phyloP scores from a whole-genome alignment of 495 filamentous ascomycete genomes.

The Xanthoparmelia taractica region DNA sequence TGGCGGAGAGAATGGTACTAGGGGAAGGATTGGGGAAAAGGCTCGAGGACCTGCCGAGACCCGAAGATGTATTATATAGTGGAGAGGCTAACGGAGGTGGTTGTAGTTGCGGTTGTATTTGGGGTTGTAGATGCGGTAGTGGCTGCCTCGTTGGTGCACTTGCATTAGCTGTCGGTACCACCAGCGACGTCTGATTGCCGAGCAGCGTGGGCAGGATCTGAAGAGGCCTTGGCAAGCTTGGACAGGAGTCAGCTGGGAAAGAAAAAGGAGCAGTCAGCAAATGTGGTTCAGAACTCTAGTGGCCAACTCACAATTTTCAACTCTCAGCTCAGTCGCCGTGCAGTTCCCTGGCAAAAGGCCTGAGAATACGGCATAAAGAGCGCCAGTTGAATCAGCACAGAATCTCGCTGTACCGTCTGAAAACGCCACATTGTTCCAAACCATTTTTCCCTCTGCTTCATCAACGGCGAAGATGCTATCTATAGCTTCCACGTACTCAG shows the following conservation, averaged over 20 bases:
- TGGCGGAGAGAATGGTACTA: background rate
- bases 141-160: background rate
- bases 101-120: background rate
- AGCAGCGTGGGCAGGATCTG: background rate
- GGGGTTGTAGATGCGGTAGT: background rate
- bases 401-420: slow-evolving; percentile 11
- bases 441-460: slow-evolving; percentile 1
- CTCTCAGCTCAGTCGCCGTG: slow-evolving; percentile 8
- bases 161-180: background rate
- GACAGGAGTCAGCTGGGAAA: background rate
- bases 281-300: too few species aligned
- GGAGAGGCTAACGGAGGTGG: background rate
- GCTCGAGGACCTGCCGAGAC: background rate
- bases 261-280: background rate
- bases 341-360: slow-evolving; percentile 12
- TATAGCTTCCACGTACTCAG: slow-evolving; percentile 6
- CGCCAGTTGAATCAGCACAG: slow-evolving; percentile 4
- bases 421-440: slow-evolving; percentile 20
- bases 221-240: background rate
- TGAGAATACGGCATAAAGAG: slow-evolving; percentile 13
- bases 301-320: slow-evolving; percentile 3
- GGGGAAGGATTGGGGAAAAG: background rate
- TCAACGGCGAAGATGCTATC: slow-evolving; percentile 14
- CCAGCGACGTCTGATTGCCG: background rate
- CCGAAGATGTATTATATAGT: background rate